Percentiles rank a stretch among this genome's conserved stretches.
These are phyloP conservation scores for Dendrobium nobile DNA, from an alignment of 106 monocot genomes.

Conservation along the genomic window DNA sequence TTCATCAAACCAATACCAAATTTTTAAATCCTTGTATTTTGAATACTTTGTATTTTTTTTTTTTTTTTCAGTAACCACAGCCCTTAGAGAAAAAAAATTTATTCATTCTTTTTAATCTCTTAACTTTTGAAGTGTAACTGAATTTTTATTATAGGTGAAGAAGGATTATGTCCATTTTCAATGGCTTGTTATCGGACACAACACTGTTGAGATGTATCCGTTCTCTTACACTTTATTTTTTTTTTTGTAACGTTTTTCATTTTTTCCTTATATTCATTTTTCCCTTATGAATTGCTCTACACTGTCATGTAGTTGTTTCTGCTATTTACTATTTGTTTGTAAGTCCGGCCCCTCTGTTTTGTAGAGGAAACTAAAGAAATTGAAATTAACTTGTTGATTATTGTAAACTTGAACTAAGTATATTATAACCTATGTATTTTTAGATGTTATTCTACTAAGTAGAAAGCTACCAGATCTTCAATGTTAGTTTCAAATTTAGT, in stretches of 20 bases:
- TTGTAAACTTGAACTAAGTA: background rate
- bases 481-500: background rate
- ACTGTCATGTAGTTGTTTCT: background rate
- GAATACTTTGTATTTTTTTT: too few species aligned
- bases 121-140: background rate
- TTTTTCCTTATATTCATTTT: background rate
- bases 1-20: too few species aligned
- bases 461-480: background rate
- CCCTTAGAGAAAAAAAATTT: background rate
- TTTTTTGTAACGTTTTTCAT: background rate
- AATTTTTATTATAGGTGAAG: constrained; percentile 55
- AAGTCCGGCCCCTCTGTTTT: background rate
- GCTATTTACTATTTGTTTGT: background rate
- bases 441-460: background rate
- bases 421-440: too few species aligned
- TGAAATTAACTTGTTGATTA: background rate
- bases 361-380: background rate
- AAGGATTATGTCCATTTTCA: constrained; percentile 96
- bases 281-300: background rate
- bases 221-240: background rate
- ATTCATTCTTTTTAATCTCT: background rate
- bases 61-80: too few species aligned
- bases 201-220: constrained; percentile 75
- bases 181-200: constrained; percentile 82
- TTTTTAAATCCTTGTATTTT: too few species aligned